Conservation (phyloP, 768 basidiomycete species). For the Paxillus rubicundulus region DNA sequence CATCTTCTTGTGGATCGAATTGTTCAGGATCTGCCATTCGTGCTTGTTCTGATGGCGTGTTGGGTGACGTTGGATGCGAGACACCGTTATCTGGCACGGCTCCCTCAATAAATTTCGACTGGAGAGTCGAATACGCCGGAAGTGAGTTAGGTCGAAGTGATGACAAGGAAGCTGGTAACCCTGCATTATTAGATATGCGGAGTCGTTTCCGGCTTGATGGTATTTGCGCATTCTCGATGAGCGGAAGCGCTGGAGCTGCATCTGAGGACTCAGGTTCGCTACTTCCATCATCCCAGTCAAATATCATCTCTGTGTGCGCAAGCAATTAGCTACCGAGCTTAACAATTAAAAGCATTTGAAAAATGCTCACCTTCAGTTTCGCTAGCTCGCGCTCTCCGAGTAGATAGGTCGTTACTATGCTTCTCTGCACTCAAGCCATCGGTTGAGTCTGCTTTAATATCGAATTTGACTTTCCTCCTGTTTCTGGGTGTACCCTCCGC, state of each 20-base stretch:
- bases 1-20: slow-evolving; percentile 45
- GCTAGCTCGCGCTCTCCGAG: slow-evolving; percentile 26
- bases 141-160: slow-evolving; percentile 65
- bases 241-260: slow-evolving; percentile 37
- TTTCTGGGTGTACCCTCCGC: slow-evolving; percentile 41
- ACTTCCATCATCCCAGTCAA: slow-evolving; percentile 61
- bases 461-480: slow-evolving; percentile 72
- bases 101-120: slow-evolving; percentile 18
- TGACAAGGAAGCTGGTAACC: slow-evolving; percentile 56
- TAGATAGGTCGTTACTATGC: slow-evolving; percentile 28
- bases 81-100: neutral
- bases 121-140: slow-evolving; percentile 62
- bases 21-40: slow-evolving; percentile 22
- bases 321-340: slow-evolving; percentile 1
- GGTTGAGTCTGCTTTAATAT: slow-evolving; percentile 59
- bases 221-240: slow-evolving; percentile 27
- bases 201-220: slow-evolving; percentile 24
- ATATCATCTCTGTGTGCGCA: slow-evolving; percentile 55
- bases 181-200: slow-evolving; percentile 33
- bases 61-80: neutral
- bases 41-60: neutral
- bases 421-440: slow-evolving; percentile 35
- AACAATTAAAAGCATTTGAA: neutral
- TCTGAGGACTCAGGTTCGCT: slow-evolving; percentile 32
- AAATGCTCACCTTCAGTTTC: slow-evolving; percentile 42